A percentile compares a stretch with the other conserved stretches of the same genome.
Conservation (phyloP, 2,329 filamentous ascomycete species). For the Penicillium vulpinum region DNA sequence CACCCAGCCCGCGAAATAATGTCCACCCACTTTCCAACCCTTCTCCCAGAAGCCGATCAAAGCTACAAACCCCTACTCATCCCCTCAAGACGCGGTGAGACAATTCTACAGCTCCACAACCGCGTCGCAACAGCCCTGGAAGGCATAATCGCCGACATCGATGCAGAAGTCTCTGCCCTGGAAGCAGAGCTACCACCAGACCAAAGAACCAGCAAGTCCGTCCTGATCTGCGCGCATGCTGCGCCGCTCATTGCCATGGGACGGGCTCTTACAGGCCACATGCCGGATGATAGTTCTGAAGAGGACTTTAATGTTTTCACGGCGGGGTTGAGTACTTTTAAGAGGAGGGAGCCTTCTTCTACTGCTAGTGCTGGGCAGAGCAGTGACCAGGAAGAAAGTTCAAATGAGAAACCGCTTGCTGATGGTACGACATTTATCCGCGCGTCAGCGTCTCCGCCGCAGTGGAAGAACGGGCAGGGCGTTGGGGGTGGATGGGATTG, state of each 20-base stretch:
- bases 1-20: conserved; percentile 68
- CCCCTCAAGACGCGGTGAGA: conserved; percentile 75
- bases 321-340: conserved; percentile 73
- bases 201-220: conserved; percentile 56
- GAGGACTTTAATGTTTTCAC: conserved; percentile 87
- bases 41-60: conserved; percentile 36
- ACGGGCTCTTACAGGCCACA: conserved; percentile 72
- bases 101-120: conserved; percentile 74
- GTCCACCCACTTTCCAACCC: conserved; percentile 60
- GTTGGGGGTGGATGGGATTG: conserved; percentile 79
- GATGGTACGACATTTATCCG: conserved; percentile 32
- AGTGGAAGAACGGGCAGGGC: conserved; percentile 62
- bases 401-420: conserved; percentile 20
- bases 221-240: conserved; percentile 86
- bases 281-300: conserved; percentile 68
- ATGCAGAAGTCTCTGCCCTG: conserved; percentile 51
- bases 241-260: conserved; percentile 86
- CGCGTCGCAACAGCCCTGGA: conserved; percentile 70
- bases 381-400: conserved; percentile 27
- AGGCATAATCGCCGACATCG: conserved; percentile 70
- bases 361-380: background rate
- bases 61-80: conserved; percentile 63
- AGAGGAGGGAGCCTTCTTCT: conserved; percentile 41
- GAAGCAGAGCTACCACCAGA: conserved; percentile 52
- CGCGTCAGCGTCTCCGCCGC: conserved; percentile 26